phyloP scores from a whole-genome alignment of 148 eudicot genomes.

The Fagopyrum tataricum region DNA sequence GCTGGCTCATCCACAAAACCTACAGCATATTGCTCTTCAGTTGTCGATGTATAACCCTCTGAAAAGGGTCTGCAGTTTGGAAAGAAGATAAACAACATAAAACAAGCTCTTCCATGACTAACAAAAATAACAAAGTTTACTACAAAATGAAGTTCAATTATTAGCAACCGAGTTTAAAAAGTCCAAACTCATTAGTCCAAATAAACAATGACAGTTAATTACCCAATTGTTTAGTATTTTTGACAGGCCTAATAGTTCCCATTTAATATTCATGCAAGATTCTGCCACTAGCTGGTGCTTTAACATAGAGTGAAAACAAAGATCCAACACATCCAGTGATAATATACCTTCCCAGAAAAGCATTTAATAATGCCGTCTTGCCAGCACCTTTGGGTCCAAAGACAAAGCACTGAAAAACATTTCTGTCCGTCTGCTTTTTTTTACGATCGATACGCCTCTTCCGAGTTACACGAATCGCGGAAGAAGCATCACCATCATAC shows the following conservation, averaged over 20 bases:
- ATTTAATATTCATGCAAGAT: not conserved
- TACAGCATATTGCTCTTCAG: conserved; percentile 61
- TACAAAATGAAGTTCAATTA: not conserved
- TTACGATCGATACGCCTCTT: conserved; percentile 80
- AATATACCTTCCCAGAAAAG: conserved; percentile 66
- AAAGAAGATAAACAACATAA: not conserved
- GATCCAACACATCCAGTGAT: conserved; percentile 5
- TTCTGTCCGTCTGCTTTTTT: conserved; percentile 78
- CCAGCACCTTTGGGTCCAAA: conserved; percentile 91
- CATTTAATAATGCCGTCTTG: conserved; percentile 68
- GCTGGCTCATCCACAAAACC: conserved; percentile 49
- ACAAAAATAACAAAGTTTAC: not conserved
- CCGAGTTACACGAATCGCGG: conserved; percentile 75
- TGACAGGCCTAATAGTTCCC: not conserved
- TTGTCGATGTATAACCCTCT: conserved; percentile 40
- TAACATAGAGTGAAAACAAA: not conserved
- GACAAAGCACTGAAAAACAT: conserved; percentile 86
- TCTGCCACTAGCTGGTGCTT: conserved; percentile 4
- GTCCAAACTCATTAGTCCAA: not conserved
- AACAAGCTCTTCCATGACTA: not conserved
- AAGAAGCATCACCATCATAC: conserved; percentile 76
- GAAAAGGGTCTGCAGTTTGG: conserved; percentile 52
- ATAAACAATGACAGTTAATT: not conserved
- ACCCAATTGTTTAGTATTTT: not conserved
- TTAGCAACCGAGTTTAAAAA: not conserved